Percentiles rank a stretch among this genome's conserved stretches.
Evolutionary conservation across 306 rosid genomes (phyloP).

Genomic region (Acacia acuminata): DNA sequence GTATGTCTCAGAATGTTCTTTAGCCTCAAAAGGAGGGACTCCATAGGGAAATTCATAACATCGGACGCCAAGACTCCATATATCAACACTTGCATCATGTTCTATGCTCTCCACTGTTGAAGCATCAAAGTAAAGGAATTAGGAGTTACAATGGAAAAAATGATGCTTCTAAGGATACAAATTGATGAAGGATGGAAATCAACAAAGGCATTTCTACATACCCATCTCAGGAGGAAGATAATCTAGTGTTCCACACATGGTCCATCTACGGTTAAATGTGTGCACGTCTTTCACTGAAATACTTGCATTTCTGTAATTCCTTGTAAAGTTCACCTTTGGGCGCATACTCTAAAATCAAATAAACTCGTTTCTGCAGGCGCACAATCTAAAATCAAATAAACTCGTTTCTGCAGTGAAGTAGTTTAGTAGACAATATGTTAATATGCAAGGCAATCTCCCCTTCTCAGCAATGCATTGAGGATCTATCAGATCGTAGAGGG

Average conservation of each 20-base stretch:
- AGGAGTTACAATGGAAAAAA: not conserved
- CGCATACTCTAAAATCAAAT: constrained; percentile 70
- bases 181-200: not conserved
- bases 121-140: constrained; percentile 27
- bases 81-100: constrained; percentile 97
- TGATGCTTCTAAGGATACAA: not conserved
- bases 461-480: not conserved
- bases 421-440: constrained; percentile 20
- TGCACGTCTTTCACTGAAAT: constrained; percentile 99
- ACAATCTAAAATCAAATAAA: constrained; percentile 88
- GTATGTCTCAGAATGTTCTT: constrained; percentile 95
- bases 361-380: too few species aligned
- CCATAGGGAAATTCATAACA: constrained; percentile 98
- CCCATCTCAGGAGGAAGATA: constrained; percentile 99
- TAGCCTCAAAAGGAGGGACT: constrained; percentile 97
- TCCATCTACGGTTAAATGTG: constrained; percentile 93
- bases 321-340: constrained; percentile 99
- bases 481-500: not conserved
- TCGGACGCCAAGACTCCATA: constrained; percentile 97
- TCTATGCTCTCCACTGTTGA: constrained; percentile 93
- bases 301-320: constrained; percentile 92
- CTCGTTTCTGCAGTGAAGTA: constrained; percentile 74
- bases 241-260: constrained; percentile 99
- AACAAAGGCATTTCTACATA: constrained; percentile 35
- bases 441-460: not conserved